These are phyloP conservation scores for Ophiostoma novo-ulmi DNA, from an alignment of 2,329 filamentous ascomycete genomes.

Conservation along the genomic window DNA sequence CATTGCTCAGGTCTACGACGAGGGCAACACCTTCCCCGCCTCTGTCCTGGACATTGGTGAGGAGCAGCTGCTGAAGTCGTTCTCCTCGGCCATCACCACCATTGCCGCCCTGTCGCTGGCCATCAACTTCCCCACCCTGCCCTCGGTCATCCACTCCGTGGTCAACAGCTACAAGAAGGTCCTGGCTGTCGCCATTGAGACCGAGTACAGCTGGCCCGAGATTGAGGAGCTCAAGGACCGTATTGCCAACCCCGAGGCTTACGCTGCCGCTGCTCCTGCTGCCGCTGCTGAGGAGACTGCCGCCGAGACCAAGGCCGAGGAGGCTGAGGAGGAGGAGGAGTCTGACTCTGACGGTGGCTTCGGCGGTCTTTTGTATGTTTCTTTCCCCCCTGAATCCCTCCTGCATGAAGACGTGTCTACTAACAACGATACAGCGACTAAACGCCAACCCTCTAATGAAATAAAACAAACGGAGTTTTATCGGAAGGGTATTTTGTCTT, in stretches of 20 bases:
- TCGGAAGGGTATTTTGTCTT: slow-evolving; percentile 3
- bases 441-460: slow-evolving; percentile 16
- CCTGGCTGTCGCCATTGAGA: slow-evolving; percentile 81
- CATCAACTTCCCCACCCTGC: slow-evolving; percentile 89
- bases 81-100: slow-evolving; percentile 75
- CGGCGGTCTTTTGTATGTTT: slow-evolving; percentile 63
- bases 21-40: slow-evolving; percentile 86
- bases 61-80: slow-evolving; percentile 81
- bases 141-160: slow-evolving; percentile 92
- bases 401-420: background rate
- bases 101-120: slow-evolving; percentile 90
- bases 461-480: slow-evolving; percentile 14
- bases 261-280: slow-evolving; percentile 74
- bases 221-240: slow-evolving; percentile 99
- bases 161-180: slow-evolving; percentile 99
- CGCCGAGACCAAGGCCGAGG: slow-evolving; percentile 58
- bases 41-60: slow-evolving; percentile 89
- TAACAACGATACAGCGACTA: slow-evolving; percentile 25
- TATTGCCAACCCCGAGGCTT: slow-evolving; percentile 97
- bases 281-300: slow-evolving; percentile 55
- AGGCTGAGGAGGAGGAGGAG: slow-evolving; percentile 66
- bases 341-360: slow-evolving; percentile 61
- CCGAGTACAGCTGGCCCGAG: slow-evolving; percentile 88
- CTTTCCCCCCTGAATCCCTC: no score
- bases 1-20: slow-evolving; percentile 93